Evolutionary conservation across 495 filamentous ascomycete genomes (phyloP), one percentile per base, ranked within the genome.

Genomic region (Daldinia decipiens): DNA sequence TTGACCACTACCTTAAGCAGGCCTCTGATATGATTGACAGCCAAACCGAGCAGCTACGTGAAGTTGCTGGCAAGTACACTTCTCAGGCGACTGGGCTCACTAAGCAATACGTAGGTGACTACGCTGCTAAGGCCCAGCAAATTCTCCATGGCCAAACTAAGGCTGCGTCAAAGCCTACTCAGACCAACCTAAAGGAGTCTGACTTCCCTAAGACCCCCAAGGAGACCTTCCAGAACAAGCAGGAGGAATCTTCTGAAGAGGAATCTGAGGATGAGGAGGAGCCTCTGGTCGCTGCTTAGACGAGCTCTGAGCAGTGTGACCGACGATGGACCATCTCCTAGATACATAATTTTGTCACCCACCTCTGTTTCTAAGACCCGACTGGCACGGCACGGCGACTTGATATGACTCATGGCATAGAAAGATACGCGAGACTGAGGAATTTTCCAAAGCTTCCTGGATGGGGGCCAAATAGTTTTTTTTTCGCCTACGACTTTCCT

Each of bases 51-150:
- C 93, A 97, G 81, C 82, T 96, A 66, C 89, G 89, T 77, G 87
- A 91, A 50, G 80, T 97, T 65, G 93, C 93, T 54, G 88, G 88
- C 68, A 91, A 96, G 79, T 93, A 93, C 73, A 93, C 93, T 65
- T 85, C 86, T 59, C 88, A 90, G 68, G 92, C 91, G 40, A 89
- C 92, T 40, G 90, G 90, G 71, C 79, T 90, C 56, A 88, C 93
- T 78, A 93, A 92, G 84, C 86, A 91, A 68, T 93, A 94, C 75
- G 87, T 93, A 72, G 90, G 88, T 55, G 92, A 96, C 74, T 94
- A 95, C 79, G 90, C 91, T 60, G 82, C 87, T 77, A 95, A 95
- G 85, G 95, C 93, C 62, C 90, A 94, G 78, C 87, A 88, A 61
- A 87, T 93, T 79, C 71, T 85, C 75, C 78, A 83, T 78, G 73